Percentiles rank a stretch among this genome's conserved stretches.
Evolutionary conservation across 495 filamentous ascomycete species (phyloP).

Genomic region (Geoglossum glabrum): DNA sequence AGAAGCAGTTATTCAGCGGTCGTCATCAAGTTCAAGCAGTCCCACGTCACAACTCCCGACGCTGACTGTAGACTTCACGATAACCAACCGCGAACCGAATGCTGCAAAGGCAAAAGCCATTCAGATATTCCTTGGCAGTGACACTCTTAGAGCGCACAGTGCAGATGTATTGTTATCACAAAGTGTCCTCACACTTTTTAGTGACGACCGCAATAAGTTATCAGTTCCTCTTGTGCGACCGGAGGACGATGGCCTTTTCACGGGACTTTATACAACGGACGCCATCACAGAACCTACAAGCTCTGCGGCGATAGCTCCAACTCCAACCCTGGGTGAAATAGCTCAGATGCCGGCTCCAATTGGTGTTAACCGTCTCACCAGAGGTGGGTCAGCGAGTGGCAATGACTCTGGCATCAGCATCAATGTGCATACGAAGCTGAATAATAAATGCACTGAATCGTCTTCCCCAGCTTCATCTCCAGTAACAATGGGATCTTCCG

Average conservation of each 20-base stretch:
- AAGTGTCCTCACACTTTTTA: conserved; percentile 67
- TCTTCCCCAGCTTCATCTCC: not conserved
- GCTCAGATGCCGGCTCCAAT: not conserved
- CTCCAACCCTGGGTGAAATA: not conserved
- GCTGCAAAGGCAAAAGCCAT: conserved; percentile 31
- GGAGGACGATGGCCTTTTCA: conserved; percentile 70
- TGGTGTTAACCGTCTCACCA: not conserved
- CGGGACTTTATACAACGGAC: conserved; percentile 43
- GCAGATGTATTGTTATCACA: conserved; percentile 86
- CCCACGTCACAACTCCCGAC: conserved; percentile 63
- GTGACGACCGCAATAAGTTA: conserved; percentile 73
- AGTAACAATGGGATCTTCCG: not conserved
- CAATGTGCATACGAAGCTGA: not conserved
- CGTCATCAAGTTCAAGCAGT: conserved; percentile 51
- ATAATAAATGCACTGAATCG: not conserved
- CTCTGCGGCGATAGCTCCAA: not conserved
- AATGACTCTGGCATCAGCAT: not conserved
- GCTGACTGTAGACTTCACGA: conserved; percentile 55
- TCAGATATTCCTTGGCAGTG: conserved; percentile 70
- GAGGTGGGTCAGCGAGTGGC: not conserved
- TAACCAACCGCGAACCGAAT: conserved; percentile 32
- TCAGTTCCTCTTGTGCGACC: conserved; percentile 82
- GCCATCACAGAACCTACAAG: not conserved
- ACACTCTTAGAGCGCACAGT: conserved; percentile 66
- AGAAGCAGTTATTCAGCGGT: conserved; percentile 64